phyloP scores from a whole-genome alignment of 2,329 filamentous ascomycete genomes.

The Cladosporium colombiae region DNA sequence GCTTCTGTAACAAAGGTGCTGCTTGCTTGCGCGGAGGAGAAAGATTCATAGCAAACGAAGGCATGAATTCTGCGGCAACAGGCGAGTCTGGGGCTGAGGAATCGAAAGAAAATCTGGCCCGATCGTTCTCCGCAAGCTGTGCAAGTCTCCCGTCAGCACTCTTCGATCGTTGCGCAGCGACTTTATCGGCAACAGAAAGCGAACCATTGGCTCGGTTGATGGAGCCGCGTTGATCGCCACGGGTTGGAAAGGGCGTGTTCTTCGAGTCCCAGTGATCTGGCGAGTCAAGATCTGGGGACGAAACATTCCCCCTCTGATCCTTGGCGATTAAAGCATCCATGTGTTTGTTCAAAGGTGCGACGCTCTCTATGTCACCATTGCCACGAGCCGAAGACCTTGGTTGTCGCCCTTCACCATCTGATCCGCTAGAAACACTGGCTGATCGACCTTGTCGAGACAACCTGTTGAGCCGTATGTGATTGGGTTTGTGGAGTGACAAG shows the following conservation, averaged over 20 bases:
- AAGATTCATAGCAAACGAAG: conserved; percentile 38
- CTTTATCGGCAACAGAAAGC: conserved; percentile 25
- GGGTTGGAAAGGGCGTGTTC: conserved; percentile 28
- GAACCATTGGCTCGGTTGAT: conserved; percentile 23
- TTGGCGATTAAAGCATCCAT: conserved; percentile 47
- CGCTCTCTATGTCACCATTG: conserved; percentile 19
- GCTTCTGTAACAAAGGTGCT: conserved; percentile 36
- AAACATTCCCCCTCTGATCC: conserved; percentile 41
- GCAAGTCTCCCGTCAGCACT: conserved; percentile 22
- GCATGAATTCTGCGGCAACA: conserved; percentile 34
- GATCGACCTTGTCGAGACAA: conserved; percentile 27
- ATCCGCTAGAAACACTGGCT: conserved; percentile 31
- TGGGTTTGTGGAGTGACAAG: conserved; percentile 25
- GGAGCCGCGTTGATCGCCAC: conserved; percentile 3
- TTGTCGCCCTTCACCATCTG: conserved; percentile 43
- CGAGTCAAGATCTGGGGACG: conserved; percentile 42
- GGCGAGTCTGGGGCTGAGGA: conserved; percentile 44
- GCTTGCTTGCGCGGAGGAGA: conserved; percentile 36
- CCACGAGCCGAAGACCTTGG: conserved; percentile 50
- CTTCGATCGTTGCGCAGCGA: conserved; percentile 21
- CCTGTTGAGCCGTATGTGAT: conserved; percentile 26
- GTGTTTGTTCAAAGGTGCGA: conserved; percentile 45
- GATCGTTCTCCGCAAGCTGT: conserved; percentile 26
- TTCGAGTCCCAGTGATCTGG: conserved; percentile 43
- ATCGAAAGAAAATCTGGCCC: conserved; percentile 43